Conservation (phyloP, 2,329 filamentous ascomycete species). For the Cercospora sp. region DNA sequence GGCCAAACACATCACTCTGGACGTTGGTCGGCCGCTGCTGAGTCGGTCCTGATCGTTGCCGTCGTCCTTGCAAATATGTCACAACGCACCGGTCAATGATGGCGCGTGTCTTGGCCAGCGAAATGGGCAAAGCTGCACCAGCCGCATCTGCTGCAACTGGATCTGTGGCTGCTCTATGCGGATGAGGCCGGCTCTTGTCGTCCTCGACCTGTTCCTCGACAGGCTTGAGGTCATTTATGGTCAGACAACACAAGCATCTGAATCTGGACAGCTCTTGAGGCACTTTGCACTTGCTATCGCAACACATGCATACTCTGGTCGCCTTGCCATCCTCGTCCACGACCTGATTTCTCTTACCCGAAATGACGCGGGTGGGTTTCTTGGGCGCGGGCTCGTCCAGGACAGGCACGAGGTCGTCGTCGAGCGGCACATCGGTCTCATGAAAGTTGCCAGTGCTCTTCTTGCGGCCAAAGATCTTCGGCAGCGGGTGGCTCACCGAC, state of each 20-base stretch:
- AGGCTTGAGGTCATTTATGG: conserved; percentile 71
- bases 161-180: conserved; percentile 23
- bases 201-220: conserved; percentile 28
- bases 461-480: conserved; percentile 65
- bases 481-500: conserved; percentile 79
- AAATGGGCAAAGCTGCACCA: conserved; percentile 35
- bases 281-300: conserved; percentile 77
- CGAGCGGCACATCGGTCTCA: conserved; percentile 41
- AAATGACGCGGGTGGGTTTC: conserved; percentile 30
- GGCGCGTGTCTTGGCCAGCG: conserved; percentile 59
- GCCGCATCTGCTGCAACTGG: conserved; percentile 19
- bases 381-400: conserved; percentile 36
- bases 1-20: conserved; percentile 20
- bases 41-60: conserved; percentile 20
- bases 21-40: conserved; percentile 1
- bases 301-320: conserved; percentile 81
- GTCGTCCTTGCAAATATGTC: conserved; percentile 48
- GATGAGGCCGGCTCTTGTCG: conserved; percentile 23
- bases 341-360: conserved; percentile 35
- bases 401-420: conserved; percentile 48
- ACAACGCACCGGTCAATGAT: conserved; percentile 59
- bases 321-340: conserved; percentile 55
- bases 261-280: conserved; percentile 71
- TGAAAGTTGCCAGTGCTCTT: conserved; percentile 48
- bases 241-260: conserved; percentile 79